Conservation (phyloP, 2,329 filamentous ascomycete species). For the Diaporthe aspalathi region DNA sequence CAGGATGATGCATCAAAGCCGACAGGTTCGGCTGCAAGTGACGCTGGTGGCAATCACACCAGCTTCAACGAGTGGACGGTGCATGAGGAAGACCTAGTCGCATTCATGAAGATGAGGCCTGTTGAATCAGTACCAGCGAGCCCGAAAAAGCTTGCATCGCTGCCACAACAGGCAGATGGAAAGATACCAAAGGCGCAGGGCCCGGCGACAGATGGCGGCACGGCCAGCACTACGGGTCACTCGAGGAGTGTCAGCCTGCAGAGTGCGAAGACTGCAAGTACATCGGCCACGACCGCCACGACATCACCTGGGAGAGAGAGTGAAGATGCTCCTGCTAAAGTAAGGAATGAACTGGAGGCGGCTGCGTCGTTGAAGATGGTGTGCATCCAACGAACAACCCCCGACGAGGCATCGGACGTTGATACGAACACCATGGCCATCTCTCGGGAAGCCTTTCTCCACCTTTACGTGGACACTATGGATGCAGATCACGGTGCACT, state of each 20-base stretch:
- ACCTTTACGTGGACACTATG: conserved; percentile 42
- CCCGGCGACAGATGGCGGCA: neutral
- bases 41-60: conserved; percentile 13
- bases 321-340: neutral
- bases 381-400: conserved; percentile 33
- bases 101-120: conserved; percentile 38
- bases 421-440: conserved; percentile 40
- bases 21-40: neutral
- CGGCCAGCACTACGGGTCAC: conserved; percentile 8
- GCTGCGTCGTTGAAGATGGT: conserved; percentile 40
- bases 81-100: conserved; percentile 37
- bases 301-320: neutral
- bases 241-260: conserved; percentile 36
- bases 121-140: conserved; percentile 8
- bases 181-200: conserved; percentile 4
- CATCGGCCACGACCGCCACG: conserved; percentile 19
- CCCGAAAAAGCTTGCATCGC: neutral
- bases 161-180: neutral
- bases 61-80: conserved; percentile 39
- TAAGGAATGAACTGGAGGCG: conserved; percentile 34
- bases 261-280: conserved; percentile 26
- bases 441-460: conserved; percentile 42
- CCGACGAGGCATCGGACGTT: neutral
- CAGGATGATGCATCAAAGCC: neutral
- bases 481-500: conserved; percentile 42